These are phyloP conservation scores for Lophiotrema nucula DNA, from an alignment of 495 filamentous ascomycete species.

Conservation along the genomic window DNA sequence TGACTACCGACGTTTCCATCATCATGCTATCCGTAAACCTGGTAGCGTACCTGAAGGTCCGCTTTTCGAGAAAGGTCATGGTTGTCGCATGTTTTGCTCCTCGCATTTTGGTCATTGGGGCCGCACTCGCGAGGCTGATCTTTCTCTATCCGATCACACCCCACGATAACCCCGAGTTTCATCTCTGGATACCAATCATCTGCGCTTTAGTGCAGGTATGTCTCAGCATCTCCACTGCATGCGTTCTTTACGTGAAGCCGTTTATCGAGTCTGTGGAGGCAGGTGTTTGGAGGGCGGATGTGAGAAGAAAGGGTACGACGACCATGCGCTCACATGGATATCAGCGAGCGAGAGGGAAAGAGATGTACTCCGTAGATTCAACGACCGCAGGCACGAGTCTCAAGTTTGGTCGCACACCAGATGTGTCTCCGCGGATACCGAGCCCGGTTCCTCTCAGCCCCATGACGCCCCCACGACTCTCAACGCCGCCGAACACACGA, in stretches of 20 bases:
- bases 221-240: constrained; percentile 22
- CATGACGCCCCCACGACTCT: constrained; percentile 11
- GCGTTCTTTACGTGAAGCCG: constrained; percentile 27
- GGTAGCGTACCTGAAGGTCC: constrained; percentile 20
- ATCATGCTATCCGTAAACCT: constrained; percentile 33
- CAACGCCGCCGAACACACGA: constrained; percentile 3
- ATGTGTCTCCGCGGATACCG: constrained; percentile 18
- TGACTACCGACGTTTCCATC: constrained; percentile 29
- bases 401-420: constrained; percentile 6
- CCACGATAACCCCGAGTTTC: constrained; percentile 18
- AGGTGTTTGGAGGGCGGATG: constrained; percentile 4
- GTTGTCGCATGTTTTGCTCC: constrained; percentile 31
- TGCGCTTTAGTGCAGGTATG: constrained; percentile 27
- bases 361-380: constrained; percentile 8
- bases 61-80: constrained; percentile 10
- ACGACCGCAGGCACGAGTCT: neutral
- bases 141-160: constrained; percentile 28
- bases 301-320: constrained; percentile 2
- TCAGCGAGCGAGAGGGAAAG: neutral
- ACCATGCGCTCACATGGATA: neutral
- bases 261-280: constrained; percentile 14
- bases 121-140: constrained; percentile 18
- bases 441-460: constrained; percentile 19
- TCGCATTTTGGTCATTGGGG: constrained; percentile 25
- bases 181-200: constrained; percentile 27